phyloP scores from a whole-genome alignment of 176 grass and related monocot species.

The Alloteropsis semialata region DNA sequence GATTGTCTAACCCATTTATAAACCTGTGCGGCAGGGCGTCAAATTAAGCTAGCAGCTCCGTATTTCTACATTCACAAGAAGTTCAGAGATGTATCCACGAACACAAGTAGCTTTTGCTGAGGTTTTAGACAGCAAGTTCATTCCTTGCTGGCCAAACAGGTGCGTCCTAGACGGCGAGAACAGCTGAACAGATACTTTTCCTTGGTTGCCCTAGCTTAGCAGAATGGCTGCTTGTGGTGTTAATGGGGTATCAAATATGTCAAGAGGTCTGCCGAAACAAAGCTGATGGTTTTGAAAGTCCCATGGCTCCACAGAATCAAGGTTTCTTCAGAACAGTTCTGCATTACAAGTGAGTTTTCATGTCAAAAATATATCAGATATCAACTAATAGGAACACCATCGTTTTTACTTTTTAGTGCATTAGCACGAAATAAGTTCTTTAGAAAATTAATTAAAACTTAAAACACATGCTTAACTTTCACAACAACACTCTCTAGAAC shows the following conservation, averaged over 20 bases:
- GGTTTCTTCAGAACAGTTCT: slow-evolving; percentile 9
- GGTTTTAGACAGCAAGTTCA: not conserved
- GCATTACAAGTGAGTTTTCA: not conserved
- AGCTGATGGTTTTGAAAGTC: slow-evolving; percentile 4
- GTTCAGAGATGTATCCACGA: slow-evolving; percentile 10
- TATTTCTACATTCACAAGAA: slow-evolving; percentile 26
- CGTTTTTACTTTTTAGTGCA: not conserved
- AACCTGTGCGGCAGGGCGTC: not conserved
- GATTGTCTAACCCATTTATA: not conserved
- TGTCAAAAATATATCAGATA: not conserved
- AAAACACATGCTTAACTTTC: not conserved
- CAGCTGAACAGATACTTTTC: not conserved
- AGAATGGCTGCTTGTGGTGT: slow-evolving; percentile 4
- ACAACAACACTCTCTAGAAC: not conserved
- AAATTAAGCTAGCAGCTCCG: not conserved
- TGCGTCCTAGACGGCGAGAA: no score
- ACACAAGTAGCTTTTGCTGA: not conserved
- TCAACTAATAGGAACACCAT: not conserved
- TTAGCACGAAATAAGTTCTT: not conserved
- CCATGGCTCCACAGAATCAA: not conserved
- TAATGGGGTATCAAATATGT: not conserved
- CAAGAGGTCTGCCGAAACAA: not conserved
- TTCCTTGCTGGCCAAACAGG: not conserved
- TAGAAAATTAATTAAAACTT: not conserved
- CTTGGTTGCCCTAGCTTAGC: not conserved